Conservation (phyloP, 768 basidiomycete genomes). For the Paxillus involutus region DNA sequence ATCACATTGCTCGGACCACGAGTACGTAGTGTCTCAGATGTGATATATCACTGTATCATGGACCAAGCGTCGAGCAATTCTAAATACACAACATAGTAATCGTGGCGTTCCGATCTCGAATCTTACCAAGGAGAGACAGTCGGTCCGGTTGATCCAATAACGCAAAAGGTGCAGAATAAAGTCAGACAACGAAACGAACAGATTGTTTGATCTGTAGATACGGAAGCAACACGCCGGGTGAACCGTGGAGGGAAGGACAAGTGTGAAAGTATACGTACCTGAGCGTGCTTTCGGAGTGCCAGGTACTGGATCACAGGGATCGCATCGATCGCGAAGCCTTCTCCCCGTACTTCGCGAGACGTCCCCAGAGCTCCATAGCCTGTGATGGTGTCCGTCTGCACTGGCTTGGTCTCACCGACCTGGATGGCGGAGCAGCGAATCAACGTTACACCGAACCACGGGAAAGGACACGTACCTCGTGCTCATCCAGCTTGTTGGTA, state of each 20-base stretch:
- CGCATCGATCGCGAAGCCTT: constrained; percentile 76
- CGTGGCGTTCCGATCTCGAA: constrained; percentile 53
- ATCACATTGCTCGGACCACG: too few relatives aligned
- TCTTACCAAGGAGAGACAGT: constrained; percentile 45
- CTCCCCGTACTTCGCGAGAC: constrained; percentile 81
- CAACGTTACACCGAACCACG: neutral
- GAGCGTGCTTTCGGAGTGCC: constrained; percentile 50
- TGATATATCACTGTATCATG: too few relatives aligned
- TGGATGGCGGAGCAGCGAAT: too few relatives aligned
- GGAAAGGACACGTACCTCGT: constrained; percentile 24
- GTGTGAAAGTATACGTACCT: constrained; percentile 21
- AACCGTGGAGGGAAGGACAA: too few relatives aligned
- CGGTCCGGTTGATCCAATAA: too few relatives aligned
- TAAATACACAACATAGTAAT: constrained; percentile 53
- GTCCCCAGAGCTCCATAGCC: constrained; percentile 85
- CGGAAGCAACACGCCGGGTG: fast-evolving
- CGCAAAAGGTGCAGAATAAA: too few relatives aligned
- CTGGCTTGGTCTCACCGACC: too few relatives aligned
- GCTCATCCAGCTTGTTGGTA: constrained; percentile 20
- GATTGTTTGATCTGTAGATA: neutral
- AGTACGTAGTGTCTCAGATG: too few relatives aligned
- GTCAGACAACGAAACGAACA: neutral
- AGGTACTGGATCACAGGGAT: constrained; percentile 57
- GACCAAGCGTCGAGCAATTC: constrained; percentile 20
- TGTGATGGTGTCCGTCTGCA: constrained; percentile 48